These are phyloP conservation scores for Leishmania arabica DNA, from an alignment of 208 protist species.

Conservation along the genomic window DNA sequence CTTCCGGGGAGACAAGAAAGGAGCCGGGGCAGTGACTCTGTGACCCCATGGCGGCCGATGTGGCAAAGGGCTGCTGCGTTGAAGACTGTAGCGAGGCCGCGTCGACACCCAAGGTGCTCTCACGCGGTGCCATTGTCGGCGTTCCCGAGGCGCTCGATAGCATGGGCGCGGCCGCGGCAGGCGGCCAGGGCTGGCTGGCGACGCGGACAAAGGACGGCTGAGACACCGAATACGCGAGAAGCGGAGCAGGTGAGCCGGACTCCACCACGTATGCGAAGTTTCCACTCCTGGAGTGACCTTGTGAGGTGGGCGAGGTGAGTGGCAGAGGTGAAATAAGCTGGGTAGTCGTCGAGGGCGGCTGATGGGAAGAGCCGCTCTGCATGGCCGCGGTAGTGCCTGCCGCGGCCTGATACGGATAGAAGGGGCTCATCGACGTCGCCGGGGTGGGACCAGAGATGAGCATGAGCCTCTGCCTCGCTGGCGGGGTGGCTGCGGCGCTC, in stretches of 20 bases:
- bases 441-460: constrained; percentile 6
- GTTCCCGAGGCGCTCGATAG: not conserved
- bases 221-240: constrained; percentile 7
- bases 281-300: not conserved
- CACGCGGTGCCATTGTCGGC: not conserved
- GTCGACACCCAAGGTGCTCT: not conserved
- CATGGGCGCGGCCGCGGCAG: not conserved
- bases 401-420: constrained; percentile 19
- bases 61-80: not conserved
- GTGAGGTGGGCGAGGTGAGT: constrained; percentile 13
- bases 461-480: constrained; percentile 16
- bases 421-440: not conserved
- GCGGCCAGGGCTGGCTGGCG: not conserved
- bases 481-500: constrained; percentile 1
- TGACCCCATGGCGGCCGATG: not conserved
- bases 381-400: constrained; percentile 15
- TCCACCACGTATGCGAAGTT: constrained; percentile 25
- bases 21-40: not conserved
- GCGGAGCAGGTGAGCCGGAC: constrained; percentile 3
- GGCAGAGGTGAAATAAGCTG: constrained; percentile 21
- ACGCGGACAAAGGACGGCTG: not conserved
- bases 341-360: not conserved
- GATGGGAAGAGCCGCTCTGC: constrained; percentile 15
- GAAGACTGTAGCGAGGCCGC: constrained; percentile 3
- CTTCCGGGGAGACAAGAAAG: not conserved